Base-by-base conservation (phyloP, 2,329 filamentous ascomycete genomes). In the Septoria linicola region DNA sequence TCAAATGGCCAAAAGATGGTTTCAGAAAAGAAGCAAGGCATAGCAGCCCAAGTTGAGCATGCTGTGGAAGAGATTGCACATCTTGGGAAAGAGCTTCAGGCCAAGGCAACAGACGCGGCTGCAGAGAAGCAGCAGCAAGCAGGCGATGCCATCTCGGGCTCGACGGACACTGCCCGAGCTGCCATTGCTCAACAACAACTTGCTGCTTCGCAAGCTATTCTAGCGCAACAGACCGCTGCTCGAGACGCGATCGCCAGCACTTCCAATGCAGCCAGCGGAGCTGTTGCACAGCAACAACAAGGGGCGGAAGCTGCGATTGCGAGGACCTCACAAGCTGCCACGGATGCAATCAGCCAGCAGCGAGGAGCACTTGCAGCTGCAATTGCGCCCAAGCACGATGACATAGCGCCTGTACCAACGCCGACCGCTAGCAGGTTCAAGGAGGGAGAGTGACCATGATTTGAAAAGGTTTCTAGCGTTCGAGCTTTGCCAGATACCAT, bases 11-110 rank as follows among this genome's bases (percentile, higher is more conserved):
- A 40, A 7, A 32, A 42, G 3, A 55, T 57, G 52, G 47, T 46
- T 2, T 35, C 53, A 8, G 57, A 58, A 44, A 58, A 54, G 47
- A 54, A 53, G 21, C 39, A 52, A 30, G 51, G 45, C 20, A 35
- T 59, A 8, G 41, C 46, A 11, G 30, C 34, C 4, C 42, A 53
- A 8, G 40, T 58, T 3, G 49, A 58, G 21, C 17, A 39, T 8
- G 51, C 52, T 13, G 52, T 53, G 14, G 31, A 52, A 25, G 55
- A 58, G 13, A 44, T 55, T 11, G 48, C 41, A 36, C 44, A 50
- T 19, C 35, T 59, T 14, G 55, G 57, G 2, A 43, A 57, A 19
- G 49, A 59, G 32, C 31, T 48, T 13, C 51, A 55, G 21, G 48
- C 52, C 17, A 53, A 51, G 34, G 44, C 42, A 6, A 39, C 34